Evolutionary conservation across 805 yeast genomes (phyloP).

Genomic region (Myxozyma lipomycoides): DNA sequence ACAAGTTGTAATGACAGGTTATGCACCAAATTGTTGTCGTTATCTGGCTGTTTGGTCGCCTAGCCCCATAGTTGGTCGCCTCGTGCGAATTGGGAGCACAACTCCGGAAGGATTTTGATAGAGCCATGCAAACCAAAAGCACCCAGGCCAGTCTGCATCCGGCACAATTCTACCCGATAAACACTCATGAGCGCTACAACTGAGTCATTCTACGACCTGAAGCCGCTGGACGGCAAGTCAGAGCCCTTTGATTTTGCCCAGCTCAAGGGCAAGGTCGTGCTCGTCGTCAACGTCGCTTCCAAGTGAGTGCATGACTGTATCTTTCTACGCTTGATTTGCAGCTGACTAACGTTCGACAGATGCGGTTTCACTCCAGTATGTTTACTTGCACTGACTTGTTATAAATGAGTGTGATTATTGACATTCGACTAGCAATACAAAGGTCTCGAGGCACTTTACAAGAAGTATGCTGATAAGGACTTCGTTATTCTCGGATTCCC

Average conservation of each 20-base stretch:
- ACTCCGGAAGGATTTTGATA: too few relatives aligned
- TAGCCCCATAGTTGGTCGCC: too few relatives aligned
- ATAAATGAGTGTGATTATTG: not conserved
- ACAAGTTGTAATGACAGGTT: too few relatives aligned
- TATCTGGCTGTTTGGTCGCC: too few relatives aligned
- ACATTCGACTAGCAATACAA: constrained; percentile 53
- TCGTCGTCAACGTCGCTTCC: constrained; percentile 84
- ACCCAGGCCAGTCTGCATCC: too few relatives aligned
- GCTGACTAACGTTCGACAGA: constrained; percentile 6
- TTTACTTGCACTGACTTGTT: not conserved
- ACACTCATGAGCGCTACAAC: constrained; percentile 3
- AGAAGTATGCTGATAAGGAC: constrained; percentile 60
- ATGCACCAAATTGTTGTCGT: too few relatives aligned
- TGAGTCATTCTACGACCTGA: constrained; percentile 55
- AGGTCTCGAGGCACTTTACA: constrained; percentile 64
- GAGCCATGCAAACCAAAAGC: too few relatives aligned
- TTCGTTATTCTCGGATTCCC: constrained; percentile 79
- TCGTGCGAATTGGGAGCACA: too few relatives aligned
- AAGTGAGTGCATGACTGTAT: constrained; percentile 45
- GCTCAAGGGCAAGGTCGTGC: constrained; percentile 73
- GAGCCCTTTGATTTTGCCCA: constrained; percentile 56
- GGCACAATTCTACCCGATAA: too few relatives aligned
- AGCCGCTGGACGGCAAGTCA: constrained; percentile 60
- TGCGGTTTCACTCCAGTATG: constrained; percentile 33
- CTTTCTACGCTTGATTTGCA: not conserved